Base-by-base conservation (phyloP, 805 yeast species). In the Myxozyma kluyveri region DNA sequence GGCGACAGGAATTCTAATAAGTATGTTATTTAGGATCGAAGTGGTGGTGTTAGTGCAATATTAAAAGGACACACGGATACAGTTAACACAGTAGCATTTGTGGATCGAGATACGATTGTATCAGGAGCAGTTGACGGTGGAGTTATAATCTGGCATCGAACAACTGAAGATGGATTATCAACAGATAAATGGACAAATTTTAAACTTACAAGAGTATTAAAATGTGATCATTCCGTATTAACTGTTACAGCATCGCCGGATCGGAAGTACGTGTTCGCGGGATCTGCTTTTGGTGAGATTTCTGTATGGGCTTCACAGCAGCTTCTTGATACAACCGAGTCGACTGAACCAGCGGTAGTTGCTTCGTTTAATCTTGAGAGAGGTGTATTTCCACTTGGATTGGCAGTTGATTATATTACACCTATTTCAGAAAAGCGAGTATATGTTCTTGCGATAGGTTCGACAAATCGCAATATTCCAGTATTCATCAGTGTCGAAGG, bases 111-210 rank as follows among this genome's bases (percentile, higher is more conserved):
- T 0, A 65, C 73, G 0, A 66, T 61, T 26, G 71, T 86, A 0
- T 78, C 88, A 2, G 80, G 83, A 0, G 78, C 84, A 2, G 90
- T 86, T 56, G 96, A 88, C 63, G 77, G 79, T 5, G 65, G 69
- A 3, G 72, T 88, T 1, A 75, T 73, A 52, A 64, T 87, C 2
- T 88, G 95, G 95, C 31, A n/a, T 14, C 42, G 47, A 9, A 4
- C 44, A 44, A 44, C 37, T 12, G 27, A 14, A 4, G 9, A 19
- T n/a, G 7, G 6, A 39, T 39, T 5, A 22, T 17, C 47, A 19
- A 17, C 26, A 4, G 24, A 21, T 9, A 24, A 18, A 12, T 9
- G 12, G 33, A 39, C 22, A 61, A 54, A 9, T 56, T 69, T 14
- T 29, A 14, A 9, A 14, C 33, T 29, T 14, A 14, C 14, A 9